phyloP scores from a whole-genome alignment of 257 asterid genomes.

The Verbascum thapsus region DNA sequence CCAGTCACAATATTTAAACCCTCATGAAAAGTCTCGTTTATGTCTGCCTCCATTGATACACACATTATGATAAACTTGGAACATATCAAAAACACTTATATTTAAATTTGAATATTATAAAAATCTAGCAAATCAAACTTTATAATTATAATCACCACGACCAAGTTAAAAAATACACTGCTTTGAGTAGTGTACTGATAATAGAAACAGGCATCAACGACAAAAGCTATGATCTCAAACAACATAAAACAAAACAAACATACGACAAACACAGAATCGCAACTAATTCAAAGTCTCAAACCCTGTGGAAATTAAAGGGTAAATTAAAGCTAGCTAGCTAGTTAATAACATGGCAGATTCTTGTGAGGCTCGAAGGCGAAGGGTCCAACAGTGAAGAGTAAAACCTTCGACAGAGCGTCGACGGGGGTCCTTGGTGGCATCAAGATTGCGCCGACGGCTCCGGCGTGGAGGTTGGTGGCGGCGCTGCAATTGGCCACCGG shows the following conservation, averaged over 20 bases:
- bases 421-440: constrained; percentile 23
- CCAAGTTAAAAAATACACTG: not conserved
- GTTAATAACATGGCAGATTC: constrained; percentile 48
- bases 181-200: not conserved
- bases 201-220: not conserved
- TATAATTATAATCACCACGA: constrained; percentile 11
- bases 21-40: constrained; percentile 33
- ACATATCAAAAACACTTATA: not conserved
- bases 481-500: constrained; percentile 45
- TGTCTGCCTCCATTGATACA: constrained; percentile 35
- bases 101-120: constrained; percentile 12
- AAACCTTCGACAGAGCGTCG: constrained; percentile 17
- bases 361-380: constrained; percentile 63
- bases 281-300: constrained; percentile 3
- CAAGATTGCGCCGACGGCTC: constrained; percentile 54
- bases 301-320: not conserved
- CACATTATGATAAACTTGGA: not conserved
- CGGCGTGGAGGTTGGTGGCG: constrained; percentile 57
- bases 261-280: not conserved
- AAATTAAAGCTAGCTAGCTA: not conserved
- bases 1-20: constrained; percentile 20
- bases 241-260: not conserved
- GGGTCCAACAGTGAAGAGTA: constrained; percentile 65
- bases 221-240: constrained; percentile 3
- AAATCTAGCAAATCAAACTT: not conserved